Evolutionary conservation across 2,329 filamentous ascomycete genomes (phyloP), one percentile per base, ranked within the genome.

Genomic region (Penicillium decumbens): DNA sequence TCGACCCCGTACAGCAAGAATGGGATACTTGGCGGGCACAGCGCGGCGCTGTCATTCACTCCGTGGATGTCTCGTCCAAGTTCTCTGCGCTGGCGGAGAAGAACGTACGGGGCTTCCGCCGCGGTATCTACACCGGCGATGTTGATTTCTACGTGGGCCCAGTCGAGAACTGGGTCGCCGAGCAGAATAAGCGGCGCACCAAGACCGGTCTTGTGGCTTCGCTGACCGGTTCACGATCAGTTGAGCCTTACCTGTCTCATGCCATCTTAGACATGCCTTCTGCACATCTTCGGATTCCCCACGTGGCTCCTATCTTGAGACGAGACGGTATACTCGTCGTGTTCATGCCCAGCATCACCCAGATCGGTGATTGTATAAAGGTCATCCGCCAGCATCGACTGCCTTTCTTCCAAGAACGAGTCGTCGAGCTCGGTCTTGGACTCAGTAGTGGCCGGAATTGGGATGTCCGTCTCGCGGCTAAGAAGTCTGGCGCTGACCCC

Each of bases 281-380:
- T 27, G 78, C 84, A 1, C 75, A 88, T 45, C 56, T 65, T 9
- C 76, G 71, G 39, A 73, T 77, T 33, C 63, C 71, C 1, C 70
- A 75, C 54, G 70, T 76, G 18, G 65, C 71, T 0, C 68, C 68
- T 1, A 80, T 83, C 12, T 69, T 93, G 45, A 80, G 79, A 33
- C 75, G 79, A 1, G 80, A 87, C 60, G 87, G 83, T 0, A 72
- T 80, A 7, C 72, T 92, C 28, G 75, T 86, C 12, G 76, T 89
- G 1, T 93, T 90, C 71, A 83, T 82, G 56, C 88, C 88, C 0
- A 88, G 83, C 59, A 82, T 93, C 50, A 90, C 87, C 8, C 88
- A 92, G 66, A 85, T 92, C 47, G 82, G 78, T 35, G 78, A 83
- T 4, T 87, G 84, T 50, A 73, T 84, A 25, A 70, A 78, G 40